A percentile compares a stretch with the other conserved stretches of the same genome.
These are phyloP conservation scores for Areca catechu DNA, from an alignment of 176 grass and related monocot species.

Conservation along the genomic window DNA sequence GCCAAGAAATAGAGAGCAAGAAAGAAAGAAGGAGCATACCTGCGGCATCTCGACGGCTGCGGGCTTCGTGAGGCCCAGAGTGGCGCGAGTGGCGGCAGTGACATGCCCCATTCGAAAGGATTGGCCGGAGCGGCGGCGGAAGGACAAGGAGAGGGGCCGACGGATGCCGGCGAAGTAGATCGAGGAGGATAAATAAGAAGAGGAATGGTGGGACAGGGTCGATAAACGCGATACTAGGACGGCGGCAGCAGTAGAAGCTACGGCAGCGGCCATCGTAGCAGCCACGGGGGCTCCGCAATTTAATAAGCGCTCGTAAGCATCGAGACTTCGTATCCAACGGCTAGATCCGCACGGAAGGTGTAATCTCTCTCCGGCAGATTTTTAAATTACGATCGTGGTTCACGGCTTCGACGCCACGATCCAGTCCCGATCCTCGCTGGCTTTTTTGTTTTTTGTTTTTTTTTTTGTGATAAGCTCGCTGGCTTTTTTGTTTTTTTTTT, in stretches of 20 bases:
- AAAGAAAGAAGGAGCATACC: conserved; percentile 25
- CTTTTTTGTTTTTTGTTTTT: no score
- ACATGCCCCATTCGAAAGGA: conserved; percentile 45
- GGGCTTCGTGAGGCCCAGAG: conserved; percentile 75
- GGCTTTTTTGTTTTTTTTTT: no score
- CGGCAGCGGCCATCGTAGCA: conserved; percentile 40
- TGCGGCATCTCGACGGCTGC: conserved; percentile 59
- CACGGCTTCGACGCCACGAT: no score
- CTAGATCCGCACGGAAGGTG: no score
- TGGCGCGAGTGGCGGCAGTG: conserved; percentile 25
- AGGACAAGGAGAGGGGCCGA: not conserved
- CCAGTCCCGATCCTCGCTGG: no score
- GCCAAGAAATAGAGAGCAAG: not conserved
- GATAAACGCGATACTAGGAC: conserved; percentile 17
- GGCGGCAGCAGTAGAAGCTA: conserved; percentile 25
- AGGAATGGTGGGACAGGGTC: not conserved
- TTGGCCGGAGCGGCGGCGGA: no score
- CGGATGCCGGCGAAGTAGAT: conserved; percentile 20
- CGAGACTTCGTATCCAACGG: no score
- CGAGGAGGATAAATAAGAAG: conserved; percentile 4
- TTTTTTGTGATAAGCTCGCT: no score
- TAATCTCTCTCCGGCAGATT: no score
- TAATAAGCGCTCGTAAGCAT: no score
- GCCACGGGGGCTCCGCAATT: no score
- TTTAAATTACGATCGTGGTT: no score